Conservation (phyloP, 192 early-diverging fungal genomes). For the Obelidium mucronatum region DNA sequence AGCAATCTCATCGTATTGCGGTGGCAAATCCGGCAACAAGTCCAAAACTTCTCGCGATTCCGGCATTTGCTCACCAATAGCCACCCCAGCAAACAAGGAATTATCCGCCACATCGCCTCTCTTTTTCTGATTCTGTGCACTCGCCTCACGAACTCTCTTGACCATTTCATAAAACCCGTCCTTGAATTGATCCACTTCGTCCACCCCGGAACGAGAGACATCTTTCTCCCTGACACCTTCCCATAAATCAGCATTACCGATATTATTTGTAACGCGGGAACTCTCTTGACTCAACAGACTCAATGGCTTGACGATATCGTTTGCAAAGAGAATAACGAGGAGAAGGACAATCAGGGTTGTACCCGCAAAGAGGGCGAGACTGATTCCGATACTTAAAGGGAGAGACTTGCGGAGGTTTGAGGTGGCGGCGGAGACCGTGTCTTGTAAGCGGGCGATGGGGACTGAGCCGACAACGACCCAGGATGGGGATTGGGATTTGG, state of each 20-base stretch:
- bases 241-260: conserved; percentile 40
- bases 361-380: conserved; percentile 36
- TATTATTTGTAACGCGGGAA: conserved; percentile 40
- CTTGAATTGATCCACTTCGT: conserved; percentile 43
- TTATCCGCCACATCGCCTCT: conserved; percentile 19
- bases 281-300: conserved; percentile 31
- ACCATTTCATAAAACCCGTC: conserved; percentile 43
- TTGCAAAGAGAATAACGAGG: conserved; percentile 27
- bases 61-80: background rate
- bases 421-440: conserved; percentile 33
- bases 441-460: conserved; percentile 36
- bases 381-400: conserved; percentile 19
- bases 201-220: conserved; percentile 1
- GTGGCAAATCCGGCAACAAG: conserved; percentile 41
- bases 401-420: conserved; percentile 27
- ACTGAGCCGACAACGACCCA: conserved; percentile 34
- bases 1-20: conserved; percentile 31
- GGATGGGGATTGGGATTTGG: background rate
- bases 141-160: conserved; percentile 25
- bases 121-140: background rate
- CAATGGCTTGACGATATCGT: conserved; percentile 29
- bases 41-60: conserved; percentile 12
- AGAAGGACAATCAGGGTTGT: conserved; percentile 34
- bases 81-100: conserved; percentile 27
- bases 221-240: conserved; percentile 24